Percentiles rank a stretch among this genome's conserved stretches.
phyloP scores from a whole-genome alignment of 495 filamentous ascomycete genomes.

The Podospora appendiculata region DNA sequence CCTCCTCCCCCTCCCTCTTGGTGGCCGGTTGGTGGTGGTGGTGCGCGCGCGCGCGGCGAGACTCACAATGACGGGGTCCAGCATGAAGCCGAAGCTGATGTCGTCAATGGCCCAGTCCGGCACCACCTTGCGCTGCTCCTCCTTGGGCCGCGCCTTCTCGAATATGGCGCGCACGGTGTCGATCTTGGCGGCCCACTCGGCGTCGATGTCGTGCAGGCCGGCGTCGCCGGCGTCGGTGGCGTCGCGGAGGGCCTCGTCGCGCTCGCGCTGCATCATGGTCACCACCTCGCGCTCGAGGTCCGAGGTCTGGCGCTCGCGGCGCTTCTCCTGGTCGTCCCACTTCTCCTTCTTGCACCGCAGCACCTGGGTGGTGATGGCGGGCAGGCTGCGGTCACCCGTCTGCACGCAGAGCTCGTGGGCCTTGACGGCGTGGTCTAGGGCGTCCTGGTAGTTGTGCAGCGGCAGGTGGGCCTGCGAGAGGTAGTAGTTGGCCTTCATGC shows the following conservation, averaged over 20 bases:
- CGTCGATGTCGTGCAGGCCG: conserved; percentile 39
- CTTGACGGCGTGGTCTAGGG: conserved; percentile 58
- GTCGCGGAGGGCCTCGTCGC: conserved; percentile 17
- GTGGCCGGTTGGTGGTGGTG: too few relatives aligned
- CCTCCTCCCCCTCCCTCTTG: too few relatives aligned
- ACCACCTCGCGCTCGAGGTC: conserved; percentile 51
- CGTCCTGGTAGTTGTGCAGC: conserved; percentile 66
- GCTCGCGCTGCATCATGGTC: conserved; percentile 26
- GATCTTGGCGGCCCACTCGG: conserved; percentile 53
- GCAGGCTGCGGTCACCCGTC: conserved; percentile 51
- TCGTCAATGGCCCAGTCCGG: conserved; percentile 85
- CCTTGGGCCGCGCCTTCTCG: conserved; percentile 42
- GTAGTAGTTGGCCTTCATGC: conserved; percentile 78
- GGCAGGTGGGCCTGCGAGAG: conserved; percentile 76
- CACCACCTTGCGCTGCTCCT: conserved; percentile 56
- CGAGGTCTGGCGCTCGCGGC: conserved; percentile 32
- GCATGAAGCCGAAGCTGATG: conserved; percentile 88
- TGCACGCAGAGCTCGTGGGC: conserved; percentile 67
- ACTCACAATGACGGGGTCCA: conserved; percentile 76
- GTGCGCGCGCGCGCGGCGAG: neutral
- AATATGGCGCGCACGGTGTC: conserved; percentile 52
- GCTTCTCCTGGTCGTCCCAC: conserved; percentile 53
- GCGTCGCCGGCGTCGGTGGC: conserved; percentile 32
- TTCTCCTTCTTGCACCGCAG: conserved; percentile 70
- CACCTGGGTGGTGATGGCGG: conserved; percentile 58